Base-by-base conservation (phyloP, 768 basidiomycete genomes). In the Brasilioporus rufonigricans region DNA sequence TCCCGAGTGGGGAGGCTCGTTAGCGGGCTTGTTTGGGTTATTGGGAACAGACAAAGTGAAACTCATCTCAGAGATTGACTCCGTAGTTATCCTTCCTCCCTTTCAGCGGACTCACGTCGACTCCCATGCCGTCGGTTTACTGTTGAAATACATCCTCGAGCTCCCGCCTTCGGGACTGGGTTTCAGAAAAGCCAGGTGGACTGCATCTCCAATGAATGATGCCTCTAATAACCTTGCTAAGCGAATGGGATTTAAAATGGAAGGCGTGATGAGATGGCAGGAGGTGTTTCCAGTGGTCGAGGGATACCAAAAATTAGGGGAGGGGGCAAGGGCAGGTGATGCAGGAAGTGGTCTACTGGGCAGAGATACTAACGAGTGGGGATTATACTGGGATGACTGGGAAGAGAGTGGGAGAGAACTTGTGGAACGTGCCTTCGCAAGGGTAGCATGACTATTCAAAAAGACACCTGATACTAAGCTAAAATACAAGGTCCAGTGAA, bases 161-260 rank as follows among this genome's bases (percentile, higher is more conserved):
- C 44, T 68, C 4, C 50, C 58, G 1, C 59, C 65, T 21, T 48
- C 48, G 5, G 76, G 76, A 8, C 58, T 77, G 2, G 76, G 76
- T 0, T 65, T 82, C n/a, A 73, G 81, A n/a, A 74, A 77, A 23
- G 77, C 79, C 18, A 72, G 71, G 53, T 83, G 77, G 76, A 60
- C 59, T 13, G 70, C 78, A 18, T 71, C 74, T 27, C 53, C 65
- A 4, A 23, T 57, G 33, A 82, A 83, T 52, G 18, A 29, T 2
- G 51, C 73, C 9, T 78, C 76, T 1, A 68, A 71, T 18, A 46
- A 60, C 2, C 67, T 76, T 0, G 82, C 79, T 26, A 61, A 69
- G 61, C 64, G 75, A 35, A 71, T 83, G 71, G 79, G 81, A 2
- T 77, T 83, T 62, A 71, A 64, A 55, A 44, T 66, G 10, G 83